Conservation (phyloP, 257 asterid species). For the Solanum verrucosum region DNA sequence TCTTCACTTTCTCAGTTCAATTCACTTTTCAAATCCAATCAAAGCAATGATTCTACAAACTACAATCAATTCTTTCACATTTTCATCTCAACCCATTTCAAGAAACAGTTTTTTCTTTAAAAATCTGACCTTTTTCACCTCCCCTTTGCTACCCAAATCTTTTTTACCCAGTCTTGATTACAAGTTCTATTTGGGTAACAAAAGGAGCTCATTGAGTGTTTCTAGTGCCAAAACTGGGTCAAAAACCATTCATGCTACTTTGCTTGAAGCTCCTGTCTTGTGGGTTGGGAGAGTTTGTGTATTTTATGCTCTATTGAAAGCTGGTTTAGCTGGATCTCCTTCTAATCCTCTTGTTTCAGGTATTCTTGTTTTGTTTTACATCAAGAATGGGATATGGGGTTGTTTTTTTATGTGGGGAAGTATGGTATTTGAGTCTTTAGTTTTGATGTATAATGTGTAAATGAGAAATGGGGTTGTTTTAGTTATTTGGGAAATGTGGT, state of each 20-base stretch:
- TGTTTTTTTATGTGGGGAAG: not conserved
- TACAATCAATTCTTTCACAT: slow-evolving; percentile 8
- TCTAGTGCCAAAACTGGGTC: not conserved
- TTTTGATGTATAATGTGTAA: not conserved
- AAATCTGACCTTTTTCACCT: slow-evolving; percentile 18
- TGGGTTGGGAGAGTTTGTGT: slow-evolving; percentile 78
- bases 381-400: not conserved
- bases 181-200: slow-evolving; percentile 22
- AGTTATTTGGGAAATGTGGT: not conserved
- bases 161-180: slow-evolving; percentile 46
- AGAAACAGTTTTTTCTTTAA: slow-evolving; percentile 19
- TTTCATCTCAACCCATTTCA: slow-evolving; percentile 9
- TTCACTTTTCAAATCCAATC: not conserved
- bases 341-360: slow-evolving; percentile 70
- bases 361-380: not conserved
- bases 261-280: slow-evolving; percentile 67
- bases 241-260: slow-evolving; percentile 28
- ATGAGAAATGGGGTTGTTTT: not conserved
- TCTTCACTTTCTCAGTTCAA: not conserved
- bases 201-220: slow-evolving; percentile 7
- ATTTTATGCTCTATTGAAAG: slow-evolving; percentile 72
- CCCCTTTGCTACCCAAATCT: slow-evolving; percentile 29
- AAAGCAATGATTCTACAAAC: slow-evolving; percentile 51
- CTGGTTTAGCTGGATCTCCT: slow-evolving; percentile 96
- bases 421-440: not conserved